A percentile compares a stretch with the other conserved stretches of the same genome.
These are phyloP conservation scores for Hymenoscyphus fraxineus DNA, from an alignment of 2,329 filamentous ascomycete genomes.

Conservation along the genomic window DNA sequence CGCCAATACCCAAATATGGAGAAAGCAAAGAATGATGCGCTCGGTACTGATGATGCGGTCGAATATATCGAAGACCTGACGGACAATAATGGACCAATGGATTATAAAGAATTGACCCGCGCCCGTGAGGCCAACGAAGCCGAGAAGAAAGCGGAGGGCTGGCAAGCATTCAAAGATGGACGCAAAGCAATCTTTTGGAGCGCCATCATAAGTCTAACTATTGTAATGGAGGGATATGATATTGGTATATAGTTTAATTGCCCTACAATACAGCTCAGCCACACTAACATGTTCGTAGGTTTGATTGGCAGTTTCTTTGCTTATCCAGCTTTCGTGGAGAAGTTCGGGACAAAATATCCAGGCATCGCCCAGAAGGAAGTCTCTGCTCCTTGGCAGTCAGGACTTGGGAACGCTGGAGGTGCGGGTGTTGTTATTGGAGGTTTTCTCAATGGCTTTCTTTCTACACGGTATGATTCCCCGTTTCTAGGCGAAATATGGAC, in stretches of 20 bases:
- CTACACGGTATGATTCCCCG: constrained; percentile 38
- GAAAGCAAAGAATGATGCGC: too few species aligned
- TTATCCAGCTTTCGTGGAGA: constrained; percentile 28
- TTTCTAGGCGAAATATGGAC: too few species aligned
- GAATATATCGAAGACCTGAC: not conserved
- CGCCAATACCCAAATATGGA: too few species aligned
- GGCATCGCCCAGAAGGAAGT: constrained; percentile 21
- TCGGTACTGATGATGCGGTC: not conserved
- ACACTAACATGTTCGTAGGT: constrained; percentile 18
- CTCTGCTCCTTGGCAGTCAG: constrained; percentile 32
- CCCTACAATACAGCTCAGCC: too few species aligned
- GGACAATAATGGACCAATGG: not conserved
- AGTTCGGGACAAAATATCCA: constrained; percentile 16
- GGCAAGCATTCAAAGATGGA: constrained; percentile 43
- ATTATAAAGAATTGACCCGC: not conserved
- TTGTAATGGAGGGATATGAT: constrained; percentile 39
- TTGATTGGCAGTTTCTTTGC: constrained; percentile 37
- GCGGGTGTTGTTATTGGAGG: constrained; percentile 41
- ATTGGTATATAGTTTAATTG: constrained; percentile 2
- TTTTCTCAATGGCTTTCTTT: constrained; percentile 43
- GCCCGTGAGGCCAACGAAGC: not conserved
- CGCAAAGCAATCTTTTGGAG: constrained; percentile 51
- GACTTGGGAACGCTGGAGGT: constrained; percentile 23
- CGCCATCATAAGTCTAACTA: constrained; percentile 20
- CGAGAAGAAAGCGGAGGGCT: not conserved